These are phyloP conservation scores for Boletellus dicymbophilus DNA, from an alignment of 1,284 basidiomycete species.

Conservation along the genomic window DNA sequence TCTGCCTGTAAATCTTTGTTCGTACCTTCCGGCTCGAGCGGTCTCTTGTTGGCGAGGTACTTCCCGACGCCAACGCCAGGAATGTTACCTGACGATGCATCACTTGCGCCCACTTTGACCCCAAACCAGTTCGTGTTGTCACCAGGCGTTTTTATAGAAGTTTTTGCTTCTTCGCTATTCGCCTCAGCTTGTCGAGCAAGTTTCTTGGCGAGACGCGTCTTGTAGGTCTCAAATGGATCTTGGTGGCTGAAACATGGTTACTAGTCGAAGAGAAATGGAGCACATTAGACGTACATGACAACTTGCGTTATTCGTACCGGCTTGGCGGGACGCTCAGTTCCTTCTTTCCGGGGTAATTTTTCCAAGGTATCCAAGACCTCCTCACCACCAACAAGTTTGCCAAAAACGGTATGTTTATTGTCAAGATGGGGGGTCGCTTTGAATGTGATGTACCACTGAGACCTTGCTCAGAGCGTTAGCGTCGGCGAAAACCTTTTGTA, in stretches of 20 bases:
- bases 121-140: slow-evolving; percentile 86
- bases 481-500: background rate
- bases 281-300: slow-evolving; percentile 57
- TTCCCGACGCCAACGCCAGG: slow-evolving; percentile 53
- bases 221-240: slow-evolving; percentile 87
- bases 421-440: slow-evolving; percentile 77
- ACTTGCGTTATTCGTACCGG: slow-evolving; percentile 79
- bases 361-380: slow-evolving; percentile 88
- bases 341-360: slow-evolving; percentile 76
- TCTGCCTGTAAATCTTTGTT: slow-evolving; percentile 28
- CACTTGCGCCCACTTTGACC: slow-evolving; percentile 62
- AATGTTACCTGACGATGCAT: slow-evolving; percentile 32
- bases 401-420: slow-evolving; percentile 94
- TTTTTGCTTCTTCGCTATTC: slow-evolving; percentile 27
- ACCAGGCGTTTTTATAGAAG: slow-evolving; percentile 44
- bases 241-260: slow-evolving; percentile 54
- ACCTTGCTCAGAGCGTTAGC: slow-evolving; percentile 43
- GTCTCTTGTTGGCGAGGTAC: slow-evolving; percentile 61
- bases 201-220: slow-evolving; percentile 72
- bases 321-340: slow-evolving; percentile 85
- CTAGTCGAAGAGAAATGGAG: background rate
- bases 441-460: slow-evolving; percentile 94
- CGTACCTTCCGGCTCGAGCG: slow-evolving; percentile 31
- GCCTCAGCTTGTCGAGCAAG: slow-evolving; percentile 66
- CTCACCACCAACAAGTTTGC: slow-evolving; percentile 93